Percentiles rank a stretch among this genome's conserved stretches.
phyloP scores from a whole-genome alignment of 169 alveolate genomes.

The Theileria orientalis region DNA sequence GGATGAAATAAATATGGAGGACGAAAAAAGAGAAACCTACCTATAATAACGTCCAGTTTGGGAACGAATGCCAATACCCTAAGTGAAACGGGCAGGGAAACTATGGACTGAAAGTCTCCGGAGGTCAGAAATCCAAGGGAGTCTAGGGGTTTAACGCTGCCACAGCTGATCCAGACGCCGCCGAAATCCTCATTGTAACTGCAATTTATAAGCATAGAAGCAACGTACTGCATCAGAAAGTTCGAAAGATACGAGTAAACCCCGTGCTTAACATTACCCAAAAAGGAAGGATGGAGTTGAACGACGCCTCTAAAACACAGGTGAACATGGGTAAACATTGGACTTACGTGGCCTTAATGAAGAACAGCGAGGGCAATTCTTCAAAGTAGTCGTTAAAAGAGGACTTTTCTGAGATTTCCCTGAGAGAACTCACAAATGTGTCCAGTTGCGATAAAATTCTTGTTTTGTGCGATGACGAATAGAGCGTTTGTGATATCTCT shows the following conservation, averaged over 20 bases:
- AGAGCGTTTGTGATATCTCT: slow-evolving; percentile 35
- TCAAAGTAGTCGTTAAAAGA: not conserved
- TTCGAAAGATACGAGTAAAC: slow-evolving; percentile 53
- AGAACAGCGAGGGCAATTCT: slow-evolving; percentile 31
- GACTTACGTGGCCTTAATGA: slow-evolving; percentile 29
- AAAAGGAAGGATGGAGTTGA: slow-evolving; percentile 62
- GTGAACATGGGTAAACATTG: not conserved
- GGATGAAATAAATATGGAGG: not conserved
- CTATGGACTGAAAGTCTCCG: slow-evolving; percentile 48
- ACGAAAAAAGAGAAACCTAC: slow-evolving; percentile 1
- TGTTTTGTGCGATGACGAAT: slow-evolving; percentile 19
- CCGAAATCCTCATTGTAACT: slow-evolving; percentile 59
- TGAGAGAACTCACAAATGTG: slow-evolving; percentile 27
- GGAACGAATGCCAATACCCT: slow-evolving; percentile 45
- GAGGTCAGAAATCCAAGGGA: slow-evolving; percentile 44
- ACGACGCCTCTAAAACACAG: slow-evolving; percentile 43
- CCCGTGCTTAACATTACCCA: slow-evolving; percentile 50
- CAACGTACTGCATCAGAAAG: slow-evolving; percentile 61
- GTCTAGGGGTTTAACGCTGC: slow-evolving; percentile 42
- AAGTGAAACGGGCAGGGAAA: slow-evolving; percentile 43
- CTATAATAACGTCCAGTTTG: slow-evolving; percentile 23
- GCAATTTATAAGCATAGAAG: not conserved
- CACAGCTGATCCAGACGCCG: slow-evolving; percentile 63
- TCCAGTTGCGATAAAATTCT: slow-evolving; percentile 45
- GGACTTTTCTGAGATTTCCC: slow-evolving; percentile 30